These are phyloP conservation scores for Podospora pseudoanserina DNA, from an alignment of 495 filamentous ascomycete species.

Conservation along the genomic window DNA sequence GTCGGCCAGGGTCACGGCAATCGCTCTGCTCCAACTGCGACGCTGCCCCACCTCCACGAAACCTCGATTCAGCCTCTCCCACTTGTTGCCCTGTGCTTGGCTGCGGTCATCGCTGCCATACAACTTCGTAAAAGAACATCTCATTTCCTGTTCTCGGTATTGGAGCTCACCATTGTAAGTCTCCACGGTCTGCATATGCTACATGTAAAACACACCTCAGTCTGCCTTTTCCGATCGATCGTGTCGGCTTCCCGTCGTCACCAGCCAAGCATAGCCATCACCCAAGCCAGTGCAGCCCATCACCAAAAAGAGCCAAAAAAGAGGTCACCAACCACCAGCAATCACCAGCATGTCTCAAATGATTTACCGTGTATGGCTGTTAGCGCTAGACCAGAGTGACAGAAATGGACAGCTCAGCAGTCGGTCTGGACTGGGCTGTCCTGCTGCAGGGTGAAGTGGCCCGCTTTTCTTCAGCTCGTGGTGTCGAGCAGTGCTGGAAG, in stretches of 20 bases:
- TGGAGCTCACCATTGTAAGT: background rate
- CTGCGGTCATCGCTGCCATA: background rate
- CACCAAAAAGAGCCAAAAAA: background rate
- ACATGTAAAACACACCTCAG: no score
- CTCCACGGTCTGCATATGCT: no score
- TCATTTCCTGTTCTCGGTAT: background rate
- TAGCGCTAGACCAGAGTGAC: background rate
- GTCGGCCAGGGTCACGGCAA: conserved; percentile 6
- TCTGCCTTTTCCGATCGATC: background rate
- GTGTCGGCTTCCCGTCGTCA: background rate
- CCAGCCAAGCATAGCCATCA: background rate
- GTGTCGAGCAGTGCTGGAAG: background rate
- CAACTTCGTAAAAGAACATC: background rate
- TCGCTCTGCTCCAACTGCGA: background rate
- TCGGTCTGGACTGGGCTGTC: conserved; percentile 2
- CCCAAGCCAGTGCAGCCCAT: background rate
- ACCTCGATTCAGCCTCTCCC: background rate
- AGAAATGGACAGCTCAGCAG: background rate
- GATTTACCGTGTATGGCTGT: background rate
- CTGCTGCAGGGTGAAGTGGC: background rate
- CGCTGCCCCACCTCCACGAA: background rate
- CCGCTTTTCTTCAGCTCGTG: conserved; percentile 10
- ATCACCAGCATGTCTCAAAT: background rate
- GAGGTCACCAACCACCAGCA: conserved; percentile 10
- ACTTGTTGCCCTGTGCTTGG: background rate